phyloP scores from a whole-genome alignment of 495 filamentous ascomycete genomes.

The Neurospora sp. region DNA sequence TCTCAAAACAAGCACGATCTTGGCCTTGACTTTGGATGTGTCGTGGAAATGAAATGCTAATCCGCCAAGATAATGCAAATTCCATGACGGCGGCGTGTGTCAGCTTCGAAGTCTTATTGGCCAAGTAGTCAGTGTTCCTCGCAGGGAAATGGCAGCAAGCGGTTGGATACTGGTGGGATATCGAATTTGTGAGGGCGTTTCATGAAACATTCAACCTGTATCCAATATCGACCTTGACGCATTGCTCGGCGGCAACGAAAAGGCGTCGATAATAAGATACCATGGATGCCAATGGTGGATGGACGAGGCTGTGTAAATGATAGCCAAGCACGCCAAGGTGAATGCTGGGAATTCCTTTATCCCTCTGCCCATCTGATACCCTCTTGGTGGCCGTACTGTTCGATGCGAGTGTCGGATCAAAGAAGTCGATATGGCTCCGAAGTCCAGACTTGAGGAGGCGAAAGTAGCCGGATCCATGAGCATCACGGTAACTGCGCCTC shows the following conservation, averaged over 20 bases:
- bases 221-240: neutral
- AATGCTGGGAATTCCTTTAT: neutral
- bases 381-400: neutral
- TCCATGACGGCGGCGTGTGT: neutral
- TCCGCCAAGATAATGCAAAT: neutral
- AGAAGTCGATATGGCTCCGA: neutral
- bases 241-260: neutral
- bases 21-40: neutral
- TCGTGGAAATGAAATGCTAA: neutral
- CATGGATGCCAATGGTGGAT: neutral
- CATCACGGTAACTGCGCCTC: neutral
- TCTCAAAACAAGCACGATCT: neutral
- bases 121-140: neutral
- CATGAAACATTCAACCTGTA: neutral
- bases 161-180: neutral
- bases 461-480: neutral
- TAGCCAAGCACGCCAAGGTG: neutral
- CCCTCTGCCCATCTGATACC: neutral
- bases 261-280: neutral
- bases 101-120: neutral
- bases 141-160: neutral
- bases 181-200: neutral
- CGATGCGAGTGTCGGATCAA: neutral
- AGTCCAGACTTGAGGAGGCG: neutral
- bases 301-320: neutral